Conservation (phyloP, 768 basidiomycete species). For the Kwoniella dendrophila region DNA sequence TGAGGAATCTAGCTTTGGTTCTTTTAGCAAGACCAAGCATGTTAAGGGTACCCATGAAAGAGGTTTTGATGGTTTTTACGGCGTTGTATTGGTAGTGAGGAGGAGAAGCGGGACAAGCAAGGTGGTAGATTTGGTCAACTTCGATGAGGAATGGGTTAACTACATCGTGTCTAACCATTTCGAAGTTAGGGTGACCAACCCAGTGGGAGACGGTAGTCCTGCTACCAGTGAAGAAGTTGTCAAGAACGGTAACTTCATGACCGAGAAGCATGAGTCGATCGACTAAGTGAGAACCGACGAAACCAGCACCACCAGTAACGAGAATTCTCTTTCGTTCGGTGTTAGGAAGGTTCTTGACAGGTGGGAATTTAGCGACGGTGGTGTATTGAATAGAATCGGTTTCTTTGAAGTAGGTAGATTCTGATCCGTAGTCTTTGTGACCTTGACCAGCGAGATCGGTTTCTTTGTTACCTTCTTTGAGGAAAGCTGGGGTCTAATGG, state of each 20-base stretch:
- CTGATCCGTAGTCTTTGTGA: conserved; percentile 66
- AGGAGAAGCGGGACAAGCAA: conserved; percentile 96
- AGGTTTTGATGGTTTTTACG: conserved; percentile 97
- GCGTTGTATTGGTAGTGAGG: conserved; percentile 98
- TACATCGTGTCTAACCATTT: conserved; percentile 95
- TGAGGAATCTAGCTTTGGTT: conserved; percentile 94
- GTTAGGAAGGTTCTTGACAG: conserved; percentile 82
- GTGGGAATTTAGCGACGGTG: conserved; percentile 86
- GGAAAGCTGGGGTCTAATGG: conserved; percentile 45
- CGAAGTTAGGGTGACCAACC: conserved; percentile 94
- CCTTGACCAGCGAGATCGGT: conserved; percentile 29
- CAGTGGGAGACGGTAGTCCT: conserved; percentile 74
- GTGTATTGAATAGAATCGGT: conserved; percentile 85
- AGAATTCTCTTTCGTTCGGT: conserved; percentile 81
- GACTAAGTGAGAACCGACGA: conserved; percentile 95
- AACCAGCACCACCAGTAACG: conserved; percentile 97
- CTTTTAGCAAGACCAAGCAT: conserved; percentile 98
- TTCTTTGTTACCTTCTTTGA: conserved; percentile 41
- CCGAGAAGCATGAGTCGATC: conserved; percentile 97
- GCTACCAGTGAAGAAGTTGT: conserved; percentile 98
- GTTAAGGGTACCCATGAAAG: conserved; percentile 96
- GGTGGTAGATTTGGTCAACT: conserved; percentile 98
- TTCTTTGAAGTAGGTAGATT: conserved; percentile 81
- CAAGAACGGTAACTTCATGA: conserved; percentile 93
- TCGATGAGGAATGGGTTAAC: conserved; percentile 98